A percentile compares a stretch with the other conserved stretches of the same genome.
Conservation (phyloP, 495 filamentous ascomycete genomes). For the Cercophora samala region DNA sequence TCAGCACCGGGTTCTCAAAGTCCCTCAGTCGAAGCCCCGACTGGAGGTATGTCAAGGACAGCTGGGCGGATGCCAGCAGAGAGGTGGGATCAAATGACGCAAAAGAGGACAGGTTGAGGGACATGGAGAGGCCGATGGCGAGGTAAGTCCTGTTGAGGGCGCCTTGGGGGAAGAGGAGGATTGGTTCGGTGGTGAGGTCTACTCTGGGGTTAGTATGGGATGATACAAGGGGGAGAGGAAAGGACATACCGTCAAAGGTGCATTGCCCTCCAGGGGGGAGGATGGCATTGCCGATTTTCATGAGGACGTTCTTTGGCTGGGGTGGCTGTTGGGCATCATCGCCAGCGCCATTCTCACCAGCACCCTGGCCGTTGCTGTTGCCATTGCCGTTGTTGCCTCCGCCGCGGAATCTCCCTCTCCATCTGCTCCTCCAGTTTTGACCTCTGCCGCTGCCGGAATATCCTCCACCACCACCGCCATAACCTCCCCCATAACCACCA, state of each 20-base stretch:
- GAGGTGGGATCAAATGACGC: slow-evolving; percentile 13
- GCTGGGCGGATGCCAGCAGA: slow-evolving; percentile 7
- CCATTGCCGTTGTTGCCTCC: not conserved
- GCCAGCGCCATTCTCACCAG: not conserved
- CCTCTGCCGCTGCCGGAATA: not conserved
- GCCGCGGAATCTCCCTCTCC: slow-evolving; percentile 1
- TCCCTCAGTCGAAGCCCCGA: slow-evolving; percentile 10
- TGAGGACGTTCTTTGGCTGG: not conserved
- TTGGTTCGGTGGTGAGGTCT: slow-evolving; percentile 20
- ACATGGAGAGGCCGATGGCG: slow-evolving; percentile 17
- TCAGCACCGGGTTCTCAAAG: slow-evolving; percentile 7
- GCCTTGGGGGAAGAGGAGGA: slow-evolving; percentile 17
- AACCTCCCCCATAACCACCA: not conserved
- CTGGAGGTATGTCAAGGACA: slow-evolving; percentile 22
- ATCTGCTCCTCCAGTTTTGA: not conserved
- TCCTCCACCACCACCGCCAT: not conserved
- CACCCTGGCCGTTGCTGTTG: not conserved
- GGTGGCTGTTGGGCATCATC: not conserved
- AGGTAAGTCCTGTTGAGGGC: slow-evolving; percentile 22
- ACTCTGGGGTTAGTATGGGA: not conserved
- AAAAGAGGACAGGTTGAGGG: slow-evolving; percentile 17
- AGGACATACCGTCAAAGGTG: slow-evolving; percentile 19
- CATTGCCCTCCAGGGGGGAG: slow-evolving; percentile 15
- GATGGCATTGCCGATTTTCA: slow-evolving; percentile 11
- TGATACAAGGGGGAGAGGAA: not conserved